Evolutionary conservation across 2,329 filamentous ascomycete species (phyloP), one percentile per base, ranked within the genome.

Genomic region (Seiridium unicorne): DNA sequence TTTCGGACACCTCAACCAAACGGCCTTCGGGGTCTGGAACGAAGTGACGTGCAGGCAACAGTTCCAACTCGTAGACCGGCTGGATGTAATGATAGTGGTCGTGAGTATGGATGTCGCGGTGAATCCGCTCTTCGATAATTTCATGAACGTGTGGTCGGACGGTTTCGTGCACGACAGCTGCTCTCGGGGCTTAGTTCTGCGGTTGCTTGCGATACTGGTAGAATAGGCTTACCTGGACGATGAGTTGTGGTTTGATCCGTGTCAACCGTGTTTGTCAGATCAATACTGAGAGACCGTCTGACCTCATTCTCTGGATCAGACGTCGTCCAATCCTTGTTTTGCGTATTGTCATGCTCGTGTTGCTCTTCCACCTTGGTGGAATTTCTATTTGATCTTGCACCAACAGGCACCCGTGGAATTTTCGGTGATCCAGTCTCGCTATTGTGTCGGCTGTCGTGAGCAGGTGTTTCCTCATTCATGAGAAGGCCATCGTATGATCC

Each of bases 81-180:
- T 72, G 73, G 2, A 71, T 64, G 31, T 66, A 66, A 35, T 70
- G 70, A 55, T 70, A 71, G 44, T 72, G 67, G 51, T 75, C 70
- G 60, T 76, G 66, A 7, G 66, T 64, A 53, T 76, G 73, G 58
- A 73, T 71, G 5, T 74, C 70, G n/a, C 73, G 70, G 10, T 69
- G 59, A 53, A 74, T 68, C 36, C 67, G 63, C 58, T 74, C 68
- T 60, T 73, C 60, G 6, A 64, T 54, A 18, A 74, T 65, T 55
- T 72, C 68, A 66, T 71, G 64, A 8, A 67, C 47, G 3, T 68
- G 57, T 46, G 66, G 66, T 26, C 64, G 64, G 47, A 76, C 60
- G 1, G 62, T 66, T 63, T 75, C 72, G 34, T 75, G 72, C 5
- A 66, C 70, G 8, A 75, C 70, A 48, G 70, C 73, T 68, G 47